phyloP scores from a whole-genome alignment of 805 yeast species.

The Zygosaccharomyces rouxii region DNA sequence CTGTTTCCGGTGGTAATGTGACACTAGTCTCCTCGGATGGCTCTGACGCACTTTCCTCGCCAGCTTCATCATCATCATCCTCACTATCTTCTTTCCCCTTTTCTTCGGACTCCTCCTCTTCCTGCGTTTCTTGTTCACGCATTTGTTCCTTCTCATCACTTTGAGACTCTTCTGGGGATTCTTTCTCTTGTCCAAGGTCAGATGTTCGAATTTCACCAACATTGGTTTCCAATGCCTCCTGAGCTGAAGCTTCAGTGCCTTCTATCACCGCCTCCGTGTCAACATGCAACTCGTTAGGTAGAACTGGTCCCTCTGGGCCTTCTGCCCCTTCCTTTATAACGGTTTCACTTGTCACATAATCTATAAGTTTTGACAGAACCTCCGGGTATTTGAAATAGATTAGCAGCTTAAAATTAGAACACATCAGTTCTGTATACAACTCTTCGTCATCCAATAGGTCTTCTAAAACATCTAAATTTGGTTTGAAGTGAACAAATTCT shows the following conservation, averaged over 20 bases:
- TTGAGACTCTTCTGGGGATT: slow-evolving; percentile 10
- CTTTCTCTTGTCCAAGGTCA: neutral
- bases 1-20: slow-evolving; percentile 34
- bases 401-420: slow-evolving; percentile 68
- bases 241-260: slow-evolving; percentile 11
- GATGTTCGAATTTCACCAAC: slow-evolving; percentile 11
- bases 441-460: slow-evolving; percentile 73
- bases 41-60: slow-evolving; percentile 20
- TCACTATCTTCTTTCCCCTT: slow-evolving; percentile 12
- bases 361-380: slow-evolving; percentile 61
- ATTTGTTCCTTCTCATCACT: slow-evolving; percentile 9
- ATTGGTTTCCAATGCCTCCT: slow-evolving; percentile 11
- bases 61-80: slow-evolving; percentile 11
- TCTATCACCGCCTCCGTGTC: slow-evolving; percentile 17
- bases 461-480: slow-evolving; percentile 43
- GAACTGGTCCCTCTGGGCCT: slow-evolving; percentile 17
- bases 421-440: slow-evolving; percentile 63
- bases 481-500: slow-evolving; percentile 36
- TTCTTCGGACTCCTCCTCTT: slow-evolving; percentile 7
- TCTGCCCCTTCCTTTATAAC: slow-evolving; percentile 28
- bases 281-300: slow-evolving; percentile 12
- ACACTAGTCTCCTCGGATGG: slow-evolving; percentile 34
- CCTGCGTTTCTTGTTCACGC: slow-evolving; percentile 1
- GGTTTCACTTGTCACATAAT: slow-evolving; percentile 51
- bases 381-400: slow-evolving; percentile 79